A percentile compares a stretch with the other conserved stretches of the same genome.
Evolutionary conservation across 176 grass and related monocot species (phyloP).

Genomic region (Hordeum vulgare): MorexV3_pseudomolecules_assembly NC_058521.1:340396276-340396775

Average conservation of each 20-base stretch:
- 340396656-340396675: too few species aligned
- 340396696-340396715: background rate
- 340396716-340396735: background rate
- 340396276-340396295: slow-evolving; percentile 41
- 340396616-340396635: too few species aligned
- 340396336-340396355: slow-evolving; percentile 8
- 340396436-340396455: slow-evolving; percentile 20
- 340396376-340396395: slow-evolving; percentile 4
- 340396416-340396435: slow-evolving; percentile 60
- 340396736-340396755: background rate
- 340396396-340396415: background rate
- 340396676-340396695: background rate
- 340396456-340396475: background rate
- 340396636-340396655: too few species aligned
- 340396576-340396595: too few species aligned
- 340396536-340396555: too few species aligned
- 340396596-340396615: too few species aligned
- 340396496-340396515: too few species aligned
- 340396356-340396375: slow-evolving; percentile 28
- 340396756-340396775: background rate
- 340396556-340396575: too few species aligned
- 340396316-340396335: slow-evolving; percentile 25
- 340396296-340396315: slow-evolving; percentile 23
- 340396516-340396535: too few species aligned
- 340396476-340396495: too few species aligned